Evolutionary conservation across 1,284 basidiomycete species (phyloP).

Genomic region (Microbotryum lychnidis-dioicae): DNA sequence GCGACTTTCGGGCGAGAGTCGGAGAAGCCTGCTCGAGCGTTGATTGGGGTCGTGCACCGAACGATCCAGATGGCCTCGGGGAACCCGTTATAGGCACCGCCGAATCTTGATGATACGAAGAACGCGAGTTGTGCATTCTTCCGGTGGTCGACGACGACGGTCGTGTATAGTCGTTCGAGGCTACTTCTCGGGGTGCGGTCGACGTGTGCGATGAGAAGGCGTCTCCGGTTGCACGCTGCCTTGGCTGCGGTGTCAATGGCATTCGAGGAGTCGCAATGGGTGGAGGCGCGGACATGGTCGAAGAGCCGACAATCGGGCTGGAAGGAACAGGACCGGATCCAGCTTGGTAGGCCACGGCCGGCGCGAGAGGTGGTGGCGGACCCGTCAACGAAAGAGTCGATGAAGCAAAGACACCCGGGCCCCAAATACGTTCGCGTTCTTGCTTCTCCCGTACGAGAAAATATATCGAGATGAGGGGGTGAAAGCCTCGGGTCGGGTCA

Average conservation of each 20-base stretch:
- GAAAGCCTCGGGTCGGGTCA: constrained; percentile 87
- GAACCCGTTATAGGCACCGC: constrained; percentile 2
- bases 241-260: constrained; percentile 28
- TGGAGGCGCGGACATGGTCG: constrained; percentile 4
- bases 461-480: constrained; percentile 92
- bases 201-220: constrained; percentile 15
- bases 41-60: constrained; percentile 3
- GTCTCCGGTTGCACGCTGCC: constrained; percentile 26
- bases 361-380: constrained; percentile 35
- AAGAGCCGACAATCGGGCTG: constrained; percentile 3
- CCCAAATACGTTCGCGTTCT: constrained; percentile 86
- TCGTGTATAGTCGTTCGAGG: not conserved
- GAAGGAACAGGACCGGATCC: constrained; percentile 9
- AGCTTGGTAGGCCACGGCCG: constrained; percentile 31
- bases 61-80: not conserved
- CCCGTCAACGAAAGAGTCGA: constrained; percentile 59
- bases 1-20: not conserved
- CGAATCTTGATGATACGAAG: constrained; percentile 4
- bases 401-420: constrained; percentile 84
- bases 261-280: constrained; percentile 15
- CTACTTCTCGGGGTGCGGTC: constrained; percentile 11
- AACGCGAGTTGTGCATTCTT: not conserved
- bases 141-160: not conserved
- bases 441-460: constrained; percentile 91
- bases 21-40: constrained; percentile 11